Base-by-base conservation (phyloP, 1,284 basidiomycete genomes). In the Moesziomyces parantarcticus region DNA sequence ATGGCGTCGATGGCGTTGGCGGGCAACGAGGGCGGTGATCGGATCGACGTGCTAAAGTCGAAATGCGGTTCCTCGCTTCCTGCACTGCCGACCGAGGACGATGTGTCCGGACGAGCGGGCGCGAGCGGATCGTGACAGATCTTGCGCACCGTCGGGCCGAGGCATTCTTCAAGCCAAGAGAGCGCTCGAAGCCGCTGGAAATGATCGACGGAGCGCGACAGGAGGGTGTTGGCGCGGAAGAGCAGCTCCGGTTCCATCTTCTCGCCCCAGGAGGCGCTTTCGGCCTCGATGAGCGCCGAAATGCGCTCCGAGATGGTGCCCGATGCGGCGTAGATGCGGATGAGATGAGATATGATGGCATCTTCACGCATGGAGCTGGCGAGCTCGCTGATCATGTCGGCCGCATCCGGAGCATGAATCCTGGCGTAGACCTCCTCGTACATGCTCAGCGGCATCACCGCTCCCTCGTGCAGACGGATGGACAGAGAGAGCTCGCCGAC, bases 211-310 rank as follows among this genome's bases (percentile, higher is more conserved):
- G 75, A 75, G 14, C 78, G 65, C n/a, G 72, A 76, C 10, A 80
- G 56, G 9, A 76, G 61, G 22, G 78, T 76, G 58, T 80, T 79
- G 51, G 75, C 75, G 48, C 78, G 64, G 68, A 80, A 80, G 40
- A 80, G 72, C 29, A 80, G 55, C 59, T 77, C 70, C 10, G 64
- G 69, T 36, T 78, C 68, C 45, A 66, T 51, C 65, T 56, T 58
- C 18, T 73, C 66, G 26, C 65, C 63, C 61, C 70, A 66, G 16
- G 45, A 58, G 20, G 26, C 45, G 41, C 73, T 77, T 65, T 80
- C 78, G 1, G 45, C 39, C 20, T 77, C 57, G 43, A 71, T 67
- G 20, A 80, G 50, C 22, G 69, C 45, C 18, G 63, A 63, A 23
- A 79, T 52, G 16, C 70, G 65, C 50, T 68, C 52, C 10, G 74